Evolutionary conservation across 2,329 filamentous ascomycete species (phyloP).

Genomic region (Aspergillus proliferans): DNA sequence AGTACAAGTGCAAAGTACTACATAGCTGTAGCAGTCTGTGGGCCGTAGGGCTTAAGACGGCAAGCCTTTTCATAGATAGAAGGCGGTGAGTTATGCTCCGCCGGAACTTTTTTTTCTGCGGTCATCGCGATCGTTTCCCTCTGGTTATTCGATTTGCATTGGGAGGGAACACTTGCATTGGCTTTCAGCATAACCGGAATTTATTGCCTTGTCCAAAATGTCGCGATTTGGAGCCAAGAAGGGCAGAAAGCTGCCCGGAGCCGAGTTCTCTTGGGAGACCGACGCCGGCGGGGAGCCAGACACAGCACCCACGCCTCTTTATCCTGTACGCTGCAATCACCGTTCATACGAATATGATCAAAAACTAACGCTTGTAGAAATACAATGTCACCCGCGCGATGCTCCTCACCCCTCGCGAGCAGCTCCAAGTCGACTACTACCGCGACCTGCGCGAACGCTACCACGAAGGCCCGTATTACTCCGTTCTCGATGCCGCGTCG

Average conservation of each 20-base stretch:
- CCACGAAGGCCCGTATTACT: conserved; percentile 56
- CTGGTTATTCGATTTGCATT: no score
- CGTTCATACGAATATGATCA: background rate
- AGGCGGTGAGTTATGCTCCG: conserved; percentile 19
- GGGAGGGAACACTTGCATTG: background rate
- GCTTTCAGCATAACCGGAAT: background rate
- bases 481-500: conserved; percentile 41
- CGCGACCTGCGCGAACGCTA: conserved; percentile 49
- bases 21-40: no score
- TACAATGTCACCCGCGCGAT: conserved; percentile 31
- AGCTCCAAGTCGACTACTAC: conserved; percentile 44
- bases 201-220: conserved; percentile 13
- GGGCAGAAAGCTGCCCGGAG: conserved; percentile 34
- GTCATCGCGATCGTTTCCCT: background rate
- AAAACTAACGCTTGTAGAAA: conserved; percentile 20
- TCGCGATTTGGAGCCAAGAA: conserved; percentile 36
- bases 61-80: background rate
- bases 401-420: conserved; percentile 37
- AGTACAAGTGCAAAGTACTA: no score
- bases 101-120: conserved; percentile 13
- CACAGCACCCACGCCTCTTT: conserved; percentile 42
- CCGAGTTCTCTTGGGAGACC: conserved; percentile 38
- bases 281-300: conserved; percentile 36
- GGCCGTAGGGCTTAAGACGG: background rate
- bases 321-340: conserved; percentile 32